Base-by-base conservation (phyloP, 1,284 basidiomycete species). In the Volvariella volvacea region DNA sequence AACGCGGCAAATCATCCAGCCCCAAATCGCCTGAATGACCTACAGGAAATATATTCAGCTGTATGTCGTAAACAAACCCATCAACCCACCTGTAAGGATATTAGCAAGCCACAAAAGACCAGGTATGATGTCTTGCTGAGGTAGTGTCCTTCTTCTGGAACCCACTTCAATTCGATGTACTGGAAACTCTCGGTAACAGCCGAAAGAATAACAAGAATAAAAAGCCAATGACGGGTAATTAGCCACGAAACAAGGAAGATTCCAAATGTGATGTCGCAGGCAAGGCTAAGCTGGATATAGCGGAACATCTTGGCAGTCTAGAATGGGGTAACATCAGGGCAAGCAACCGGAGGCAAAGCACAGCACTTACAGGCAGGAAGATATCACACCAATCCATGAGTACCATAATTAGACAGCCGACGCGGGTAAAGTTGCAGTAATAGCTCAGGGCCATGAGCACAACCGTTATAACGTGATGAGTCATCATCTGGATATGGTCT, bases 301-400 rank as follows among this genome's bases (percentile, higher is more conserved):
- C 88, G 86, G 52, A 91, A 67, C 86, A 98, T 93, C 67, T 99
- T 99, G 14, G 92, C 94, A 50, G 88, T 59, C 90, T 93, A 44
- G 22, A 45, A 37, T n/a, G n/a, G n/a, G n/a, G 38, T 15, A 52
- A 38, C 41, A 28, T 8, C 36, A n/a, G 34, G 25, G 39, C 44
- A 20, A 31, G 12, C 40, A 34, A 46, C 45, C 53, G 34, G 39
- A 42, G 32, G 44, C 22, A 38, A 43, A 2, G 36, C 6, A 6
- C 12, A 12, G 39, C 9, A 78, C 88, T 61, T 60, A 94, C 92
- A 4, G 93, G 89, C 7, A 99, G 66, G 57, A 92, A 80, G 46
- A 98, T 88, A 65, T 99, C 95, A 60, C 84, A 88, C 51, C 82
- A 83, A 59, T 99, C 95, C 92, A 97, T 95, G 30, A 97, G 69